Evolutionary conservation across 306 rosid genomes (phyloP), one percentile per base, ranked within the genome.

Genomic region (Styphnolobium japonicum): DNA sequence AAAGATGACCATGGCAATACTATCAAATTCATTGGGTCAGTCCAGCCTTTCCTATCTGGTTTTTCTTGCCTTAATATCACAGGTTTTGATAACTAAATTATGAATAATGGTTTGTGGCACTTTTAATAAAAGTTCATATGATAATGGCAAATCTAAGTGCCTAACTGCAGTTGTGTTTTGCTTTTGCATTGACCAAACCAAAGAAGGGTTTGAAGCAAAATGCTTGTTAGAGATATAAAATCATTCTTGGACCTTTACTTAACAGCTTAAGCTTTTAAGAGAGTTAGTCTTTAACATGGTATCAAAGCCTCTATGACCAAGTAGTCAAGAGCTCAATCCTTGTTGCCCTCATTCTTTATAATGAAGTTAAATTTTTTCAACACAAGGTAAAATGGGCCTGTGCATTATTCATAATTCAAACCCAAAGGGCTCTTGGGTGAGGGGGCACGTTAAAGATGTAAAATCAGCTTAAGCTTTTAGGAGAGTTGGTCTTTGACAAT

Each of bases 21-120:
- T 82, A 90, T 95, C 82, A 92, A 88, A 68, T 92, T 90, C 85
- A 91, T 95, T 36, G 98, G 98, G 98, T 95, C 39, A 79, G 93
- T 74, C 46, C 62, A 11, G 14, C 75, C 67, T 78, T 34, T 45
- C 36, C 40, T 61, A 48, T 49, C 21, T 71, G 57, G 1, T 66
- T 67, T 75, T 49, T 27, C 31, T 27, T 76, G 27, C 29, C 76
- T 45, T 60, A 29, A n/a, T 73, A 18, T 37, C 21, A 33, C 22
- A 18, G 61, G 25, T 60, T 73, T 51, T 23, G 21, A 10, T 29
- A 3, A 19, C 22, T 51, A 69, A 61, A 56, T 71, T 51, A 10
- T 61, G 75, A 7, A 43, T 22, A 27, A 16, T 62, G 36, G 25
- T 48, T 48, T 58, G 10, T 79, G 33, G 34, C 22, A 25, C 18